Evolutionary conservation across 2,329 filamentous ascomycete species (phyloP), one percentile per base, ranked within the genome.

Genomic region (Cladosporium velox): DNA sequence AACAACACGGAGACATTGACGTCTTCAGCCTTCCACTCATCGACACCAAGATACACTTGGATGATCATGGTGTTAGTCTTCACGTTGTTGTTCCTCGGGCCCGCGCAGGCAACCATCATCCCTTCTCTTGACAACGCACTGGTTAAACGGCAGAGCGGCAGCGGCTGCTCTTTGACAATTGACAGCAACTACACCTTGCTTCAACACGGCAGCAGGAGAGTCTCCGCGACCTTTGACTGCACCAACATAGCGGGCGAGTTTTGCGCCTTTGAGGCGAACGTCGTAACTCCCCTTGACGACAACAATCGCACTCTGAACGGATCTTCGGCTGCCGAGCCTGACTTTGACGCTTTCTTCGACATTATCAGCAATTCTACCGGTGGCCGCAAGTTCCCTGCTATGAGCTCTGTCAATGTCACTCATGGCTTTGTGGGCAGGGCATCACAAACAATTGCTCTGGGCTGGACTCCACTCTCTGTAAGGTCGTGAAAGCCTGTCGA

Each of bases 251-350:
- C 24, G 6, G 30, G 52, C 15, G 18, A 4, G 1, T 11, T 55
- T 12, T 55, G 52, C 30, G 52, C 24, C 18, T 55, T 18, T 12
- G 52, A 30, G 28, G 18, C 32, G 18, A 18, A 26, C 28, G 64
- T 69, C 1, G 30, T 59, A 5, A 67, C 67, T 14, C 41, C 44
- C 18, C 55, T 69, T 21, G 30, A 18, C 4, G 59, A 54, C 7
- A 68, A 65, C 66, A 69, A 69, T 18, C 66, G 66, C 6, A 68
- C 67, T 3, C 41, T 69, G 35, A 67, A 69, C 26, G 66, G 55
- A 14, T 64, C 47, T 7, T 67, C 67, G 21, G 67, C 67, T 10
- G 68, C 66, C 18, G 68, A 68, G 12, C 21, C 65, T 10, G 30
- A 32, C 18, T 69, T 60, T 47, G 68, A 69, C 21, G 59, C 59